A percentile compares a stretch with the other conserved stretches of the same genome.
Conservation (phyloP, 495 filamentous ascomycete species). For the Daldinia caldariorum region DNA sequence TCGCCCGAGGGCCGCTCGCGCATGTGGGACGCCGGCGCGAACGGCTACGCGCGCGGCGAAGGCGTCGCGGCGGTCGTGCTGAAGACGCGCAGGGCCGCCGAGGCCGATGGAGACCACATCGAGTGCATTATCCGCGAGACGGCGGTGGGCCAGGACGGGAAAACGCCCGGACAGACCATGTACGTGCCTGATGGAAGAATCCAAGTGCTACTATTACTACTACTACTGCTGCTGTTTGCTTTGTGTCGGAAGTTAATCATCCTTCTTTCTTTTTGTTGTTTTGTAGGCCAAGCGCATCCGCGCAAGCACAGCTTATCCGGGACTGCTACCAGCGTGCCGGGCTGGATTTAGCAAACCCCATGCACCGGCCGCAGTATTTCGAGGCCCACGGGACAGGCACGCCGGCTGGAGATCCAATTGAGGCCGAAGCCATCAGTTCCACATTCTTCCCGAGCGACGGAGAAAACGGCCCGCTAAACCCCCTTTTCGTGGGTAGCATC, state of each 20-base stretch:
- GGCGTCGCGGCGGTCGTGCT: slow-evolving; percentile 62
- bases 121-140: slow-evolving; percentile 63
- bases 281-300: too few species aligned
- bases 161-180: slow-evolving; percentile 39
- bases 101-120: slow-evolving; percentile 56
- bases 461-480: too few species aligned
- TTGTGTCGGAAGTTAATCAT: too few species aligned
- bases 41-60: slow-evolving; percentile 73
- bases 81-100: slow-evolving; percentile 60
- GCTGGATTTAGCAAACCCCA: slow-evolving; percentile 43
- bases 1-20: slow-evolving; percentile 46
- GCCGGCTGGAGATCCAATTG: slow-evolving; percentile 54
- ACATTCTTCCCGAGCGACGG: slow-evolving; percentile 43
- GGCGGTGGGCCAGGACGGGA: slow-evolving; percentile 61
- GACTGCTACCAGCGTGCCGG: slow-evolving; percentile 59
- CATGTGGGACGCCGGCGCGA: slow-evolving; percentile 61
- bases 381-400: slow-evolving; percentile 68
- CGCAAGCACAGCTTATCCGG: slow-evolving; percentile 64
- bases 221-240: too few species aligned
- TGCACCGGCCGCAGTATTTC: slow-evolving; percentile 54
- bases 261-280: too few species aligned
- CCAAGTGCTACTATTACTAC: too few species aligned
- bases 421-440: slow-evolving; percentile 57
- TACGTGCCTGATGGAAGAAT: too few species aligned
- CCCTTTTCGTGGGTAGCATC: slow-evolving; percentile 58